Evolutionary conservation across 805 yeast species (phyloP).

Genomic region (Candida jianshihensis): DNA sequence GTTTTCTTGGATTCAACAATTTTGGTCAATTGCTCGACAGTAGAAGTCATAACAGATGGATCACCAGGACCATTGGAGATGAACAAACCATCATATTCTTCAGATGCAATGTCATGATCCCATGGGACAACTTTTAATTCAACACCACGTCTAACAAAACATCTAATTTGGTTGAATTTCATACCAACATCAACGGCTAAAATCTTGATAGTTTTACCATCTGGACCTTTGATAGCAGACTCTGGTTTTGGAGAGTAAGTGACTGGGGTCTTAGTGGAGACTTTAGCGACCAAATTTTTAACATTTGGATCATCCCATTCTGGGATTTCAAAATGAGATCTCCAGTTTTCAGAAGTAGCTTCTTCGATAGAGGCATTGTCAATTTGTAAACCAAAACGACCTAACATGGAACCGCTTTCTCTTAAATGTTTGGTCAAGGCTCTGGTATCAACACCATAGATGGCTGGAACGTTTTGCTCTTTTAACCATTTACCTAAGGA

Average conservation of each 20-base stretch:
- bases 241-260: slow-evolving; percentile 64
- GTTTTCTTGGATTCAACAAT: slow-evolving; percentile 62
- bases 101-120: slow-evolving; percentile 78
- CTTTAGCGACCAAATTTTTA: slow-evolving; percentile 86
- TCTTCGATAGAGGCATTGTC: slow-evolving; percentile 25
- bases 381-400: slow-evolving; percentile 70
- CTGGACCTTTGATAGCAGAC: slow-evolving; percentile 47
- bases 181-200: slow-evolving; percentile 95
- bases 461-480: slow-evolving; percentile 87
- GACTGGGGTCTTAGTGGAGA: slow-evolving; percentile 71
- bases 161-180: slow-evolving; percentile 96
- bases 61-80: slow-evolving; percentile 99
- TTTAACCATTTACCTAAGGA: slow-evolving; percentile 92
- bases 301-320: slow-evolving; percentile 93
- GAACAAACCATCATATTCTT: slow-evolving; percentile 90
- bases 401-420: slow-evolving; percentile 87
- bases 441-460: slow-evolving; percentile 97
- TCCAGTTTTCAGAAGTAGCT: slow-evolving; percentile 45
- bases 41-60: slow-evolving; percentile 75
- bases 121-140: slow-evolving; percentile 94
- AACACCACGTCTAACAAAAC: slow-evolving; percentile 93
- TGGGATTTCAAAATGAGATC: slow-evolving; percentile 57
- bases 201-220: slow-evolving; percentile 76
- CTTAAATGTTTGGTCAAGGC: slow-evolving; percentile 89
- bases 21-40: slow-evolving; percentile 51